phyloP scores from a whole-genome alignment of 129 eudicot species.

The Saposhnikovia divaricata region DNA sequence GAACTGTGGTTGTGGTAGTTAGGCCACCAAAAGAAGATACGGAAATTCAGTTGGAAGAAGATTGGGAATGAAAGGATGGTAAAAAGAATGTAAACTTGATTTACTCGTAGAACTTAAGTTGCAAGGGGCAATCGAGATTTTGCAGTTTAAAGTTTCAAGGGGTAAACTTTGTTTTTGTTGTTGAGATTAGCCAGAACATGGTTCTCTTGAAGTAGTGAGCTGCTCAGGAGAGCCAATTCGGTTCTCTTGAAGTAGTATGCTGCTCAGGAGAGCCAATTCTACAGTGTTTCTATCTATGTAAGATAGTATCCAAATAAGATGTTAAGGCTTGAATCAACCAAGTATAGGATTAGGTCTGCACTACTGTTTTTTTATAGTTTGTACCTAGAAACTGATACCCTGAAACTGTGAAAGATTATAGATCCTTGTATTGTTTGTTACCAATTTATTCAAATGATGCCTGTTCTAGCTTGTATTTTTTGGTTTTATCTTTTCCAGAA shows the following conservation, averaged over 20 bases:
- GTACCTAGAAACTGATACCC: conserved; percentile 4
- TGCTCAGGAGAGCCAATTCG: conserved; percentile 2
- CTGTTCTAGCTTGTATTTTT: background rate
- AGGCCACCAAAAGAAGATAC: conserved; percentile 67
- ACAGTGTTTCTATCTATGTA: background rate
- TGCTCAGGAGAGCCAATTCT: background rate
- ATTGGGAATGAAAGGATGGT: conserved; percentile 50
- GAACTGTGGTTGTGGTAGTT: conserved; percentile 68
- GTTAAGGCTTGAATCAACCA: background rate
- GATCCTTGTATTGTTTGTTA: background rate
- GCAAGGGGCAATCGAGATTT: background rate
- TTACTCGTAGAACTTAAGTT: background rate
- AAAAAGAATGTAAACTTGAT: background rate
- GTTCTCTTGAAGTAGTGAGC: background rate
- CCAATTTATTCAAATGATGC: background rate
- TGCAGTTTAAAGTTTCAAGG: background rate
- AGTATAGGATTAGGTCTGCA: background rate
- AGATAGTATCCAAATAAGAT: background rate
- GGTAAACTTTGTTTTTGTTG: background rate
- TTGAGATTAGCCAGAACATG: background rate
- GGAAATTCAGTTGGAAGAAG: conserved; percentile 46
- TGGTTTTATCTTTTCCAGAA: background rate
- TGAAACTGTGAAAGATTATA: background rate
- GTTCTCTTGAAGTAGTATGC: too few species aligned
- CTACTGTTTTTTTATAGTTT: too few species aligned